Evolutionary conservation across 495 filamentous ascomycete genomes (phyloP), one percentile per base, ranked within the genome.

Genomic region (Viridothelium virens): DNA sequence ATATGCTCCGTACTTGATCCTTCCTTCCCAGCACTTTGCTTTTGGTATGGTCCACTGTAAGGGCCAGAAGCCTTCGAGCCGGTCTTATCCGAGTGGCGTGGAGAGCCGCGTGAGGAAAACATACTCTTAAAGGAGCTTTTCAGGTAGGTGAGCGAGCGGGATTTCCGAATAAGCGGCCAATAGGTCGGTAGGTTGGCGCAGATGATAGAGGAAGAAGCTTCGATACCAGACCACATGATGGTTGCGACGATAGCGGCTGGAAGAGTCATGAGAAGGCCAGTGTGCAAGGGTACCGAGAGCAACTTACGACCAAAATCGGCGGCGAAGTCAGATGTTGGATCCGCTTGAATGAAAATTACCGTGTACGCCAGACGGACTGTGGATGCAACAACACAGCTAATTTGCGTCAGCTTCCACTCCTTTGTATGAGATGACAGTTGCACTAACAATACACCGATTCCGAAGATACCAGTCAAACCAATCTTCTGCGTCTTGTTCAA

Each of bases 211-310:
- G 18, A 11, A 18, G 25, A 59, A 34, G 53, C 53, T 36, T 59
- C 53, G 18, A 59, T 59, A 34, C 53, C 53, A 36, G 53, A 59
- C 53, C 53, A 59, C 53, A 59, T 59, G 31, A 59, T 59, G 5
- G 53, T 59, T 14, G 53, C 53, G 14, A 59, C 53, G 10, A 59
- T 59, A 10, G 25, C 53, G 6, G 53, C 48, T 53, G 16, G 16
- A 53, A 5, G 5, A 18, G 16, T 5, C 5, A 18, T 53, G 5
- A 53, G 48, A 53, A 18, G 2, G 48, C 48, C 48, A 53, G 25
- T 2, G 5, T 12, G 9, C 14, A 12, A 18, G 5, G 9, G 5
- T 14, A 16, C 5, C 25, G 9, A 18, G 25, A 18, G 9, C 16
- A 53, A 53, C 48, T 14, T 53, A 53, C 48, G 53, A 59, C 53